Conservation (phyloP, 306 rosid species). For the Canavalia gladiata region DNA sequence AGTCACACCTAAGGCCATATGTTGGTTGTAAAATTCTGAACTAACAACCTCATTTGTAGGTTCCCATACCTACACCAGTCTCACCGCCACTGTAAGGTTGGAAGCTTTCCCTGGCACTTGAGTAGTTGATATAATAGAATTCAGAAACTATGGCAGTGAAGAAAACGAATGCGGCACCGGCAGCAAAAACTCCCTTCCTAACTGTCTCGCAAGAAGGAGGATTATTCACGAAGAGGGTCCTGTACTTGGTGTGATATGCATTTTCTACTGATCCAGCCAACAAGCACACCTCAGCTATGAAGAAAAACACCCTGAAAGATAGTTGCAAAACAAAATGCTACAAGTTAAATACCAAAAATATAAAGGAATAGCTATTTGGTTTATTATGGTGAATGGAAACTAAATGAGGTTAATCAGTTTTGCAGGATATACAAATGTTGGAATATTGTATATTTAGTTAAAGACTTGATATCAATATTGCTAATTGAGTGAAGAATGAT, state of each 20-base stretch:
- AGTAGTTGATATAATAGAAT: slow-evolving; percentile 85
- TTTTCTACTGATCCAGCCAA: slow-evolving; percentile 94
- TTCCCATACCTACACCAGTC: slow-evolving; percentile 85
- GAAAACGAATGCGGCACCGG: slow-evolving; percentile 88
- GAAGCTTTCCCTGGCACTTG: slow-evolving; percentile 80
- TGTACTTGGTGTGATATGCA: slow-evolving; percentile 93
- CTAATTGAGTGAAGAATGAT: slow-evolving; percentile 15
- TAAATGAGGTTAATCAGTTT: slow-evolving; percentile 22
- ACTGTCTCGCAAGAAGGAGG: slow-evolving; percentile 75
- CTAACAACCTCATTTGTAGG: slow-evolving; percentile 69
- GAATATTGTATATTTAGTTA: not conserved
- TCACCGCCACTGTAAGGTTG: slow-evolving; percentile 78
- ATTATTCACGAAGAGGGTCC: slow-evolving; percentile 45
- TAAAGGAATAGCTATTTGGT: slow-evolving; percentile 13
- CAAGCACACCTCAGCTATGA: slow-evolving; percentile 90
- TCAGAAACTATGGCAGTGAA: slow-evolving; percentile 74
- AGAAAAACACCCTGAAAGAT: slow-evolving; percentile 77
- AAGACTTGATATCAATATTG: not conserved
- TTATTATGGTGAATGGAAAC: slow-evolving; percentile 4
- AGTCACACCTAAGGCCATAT: slow-evolving; percentile 47
- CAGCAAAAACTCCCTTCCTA: slow-evolving; percentile 93
- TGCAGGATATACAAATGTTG: not conserved
- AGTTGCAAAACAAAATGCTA: slow-evolving; percentile 8
- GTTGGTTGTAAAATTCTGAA: slow-evolving; percentile 39
- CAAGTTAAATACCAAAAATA: slow-evolving; percentile 26